Evolutionary conservation across 805 yeast genomes (phyloP).

Genomic region (Metschnikowia picachoensis): DNA sequence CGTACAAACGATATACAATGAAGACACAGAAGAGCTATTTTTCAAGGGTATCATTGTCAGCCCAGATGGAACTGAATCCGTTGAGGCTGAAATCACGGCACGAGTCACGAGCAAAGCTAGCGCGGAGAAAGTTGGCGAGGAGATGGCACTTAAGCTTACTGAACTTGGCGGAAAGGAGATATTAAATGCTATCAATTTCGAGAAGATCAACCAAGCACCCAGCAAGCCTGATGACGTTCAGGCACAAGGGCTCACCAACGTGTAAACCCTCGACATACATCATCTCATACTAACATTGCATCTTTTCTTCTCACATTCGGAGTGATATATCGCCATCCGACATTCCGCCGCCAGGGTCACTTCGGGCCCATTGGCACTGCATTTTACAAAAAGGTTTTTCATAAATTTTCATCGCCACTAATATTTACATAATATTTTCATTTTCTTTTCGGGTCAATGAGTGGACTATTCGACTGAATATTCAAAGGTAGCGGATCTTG

Average conservation of each 20-base stretch:
- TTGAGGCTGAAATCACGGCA: conserved; percentile 49
- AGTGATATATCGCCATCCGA: too few relatives aligned
- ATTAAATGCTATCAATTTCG: conserved; percentile 73
- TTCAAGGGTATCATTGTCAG: conserved; percentile 75
- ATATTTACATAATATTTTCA: conserved; percentile 1
- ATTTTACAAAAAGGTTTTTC: conserved; percentile 5
- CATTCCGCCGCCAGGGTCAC: too few relatives aligned
- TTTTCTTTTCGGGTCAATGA: conserved; percentile 1
- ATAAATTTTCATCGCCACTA: not conserved
- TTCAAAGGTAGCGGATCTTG: not conserved
- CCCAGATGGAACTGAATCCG: conserved; percentile 73
- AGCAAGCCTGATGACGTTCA: not conserved
- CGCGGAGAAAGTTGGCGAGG: conserved; percentile 66
- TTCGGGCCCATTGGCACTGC: conserved; percentile 2
- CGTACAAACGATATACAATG: conserved; percentile 58
- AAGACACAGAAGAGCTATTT: conserved; percentile 39
- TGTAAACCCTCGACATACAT: not conserved
- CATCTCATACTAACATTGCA: conserved; percentile 3
- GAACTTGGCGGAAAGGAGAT: conserved; percentile 79
- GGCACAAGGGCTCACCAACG: not conserved
- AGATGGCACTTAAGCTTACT: conserved; percentile 63
- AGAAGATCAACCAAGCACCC: conserved; percentile 48
- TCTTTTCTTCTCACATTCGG: conserved; percentile 2
- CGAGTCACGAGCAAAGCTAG: conserved; percentile 48
- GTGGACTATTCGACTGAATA: not conserved